These are phyloP conservation scores for Pseudogymnoascus sp. DNA, from an alignment of 2,329 filamentous ascomycete species.

Conservation along the genomic window DNA sequence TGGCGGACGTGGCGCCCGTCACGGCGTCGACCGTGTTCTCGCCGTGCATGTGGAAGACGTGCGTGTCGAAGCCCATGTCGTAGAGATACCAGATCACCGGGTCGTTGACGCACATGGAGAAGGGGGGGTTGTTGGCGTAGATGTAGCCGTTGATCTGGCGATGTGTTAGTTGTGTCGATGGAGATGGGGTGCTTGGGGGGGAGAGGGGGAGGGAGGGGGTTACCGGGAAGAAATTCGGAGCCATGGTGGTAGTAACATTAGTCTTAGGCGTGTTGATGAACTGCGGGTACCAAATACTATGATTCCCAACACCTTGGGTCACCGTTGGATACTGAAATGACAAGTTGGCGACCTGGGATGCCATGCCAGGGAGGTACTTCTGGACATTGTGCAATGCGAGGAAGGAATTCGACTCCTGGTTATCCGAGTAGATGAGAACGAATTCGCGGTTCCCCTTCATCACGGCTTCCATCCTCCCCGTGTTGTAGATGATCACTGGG, in stretches of 20 bases:
- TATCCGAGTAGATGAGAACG: slow-evolving; percentile 20
- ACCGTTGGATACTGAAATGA: slow-evolving; percentile 13
- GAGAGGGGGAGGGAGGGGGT: not conserved
- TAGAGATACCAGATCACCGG: slow-evolving; percentile 26
- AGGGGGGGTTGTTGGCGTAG: slow-evolving; percentile 24
- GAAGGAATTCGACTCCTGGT: slow-evolving; percentile 22
- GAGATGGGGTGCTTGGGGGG: too few relatives aligned
- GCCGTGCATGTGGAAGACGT: slow-evolving; percentile 27
- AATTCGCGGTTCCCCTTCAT: slow-evolving; percentile 24
- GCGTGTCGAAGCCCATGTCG: slow-evolving; percentile 20
- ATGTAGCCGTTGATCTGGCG: slow-evolving; percentile 25
- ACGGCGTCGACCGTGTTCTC: slow-evolving; percentile 18
- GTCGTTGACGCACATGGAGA: slow-evolving; percentile 25
- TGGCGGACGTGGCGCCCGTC: slow-evolving; percentile 11
- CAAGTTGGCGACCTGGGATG: not conserved
- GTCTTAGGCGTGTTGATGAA: not conserved
- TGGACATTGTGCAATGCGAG: slow-evolving; percentile 19
- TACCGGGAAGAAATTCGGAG: not conserved
- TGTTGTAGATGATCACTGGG: slow-evolving; percentile 22
- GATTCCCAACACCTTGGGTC: not conserved
- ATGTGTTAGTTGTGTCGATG: too few relatives aligned
- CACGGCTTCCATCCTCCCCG: slow-evolving; percentile 21
- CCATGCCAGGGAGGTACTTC: slow-evolving; percentile 9
- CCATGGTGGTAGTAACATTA: not conserved
- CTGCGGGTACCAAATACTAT: not conserved